Conservation (phyloP, 345 rosid species). For the Raphanus sativus region DNA sequence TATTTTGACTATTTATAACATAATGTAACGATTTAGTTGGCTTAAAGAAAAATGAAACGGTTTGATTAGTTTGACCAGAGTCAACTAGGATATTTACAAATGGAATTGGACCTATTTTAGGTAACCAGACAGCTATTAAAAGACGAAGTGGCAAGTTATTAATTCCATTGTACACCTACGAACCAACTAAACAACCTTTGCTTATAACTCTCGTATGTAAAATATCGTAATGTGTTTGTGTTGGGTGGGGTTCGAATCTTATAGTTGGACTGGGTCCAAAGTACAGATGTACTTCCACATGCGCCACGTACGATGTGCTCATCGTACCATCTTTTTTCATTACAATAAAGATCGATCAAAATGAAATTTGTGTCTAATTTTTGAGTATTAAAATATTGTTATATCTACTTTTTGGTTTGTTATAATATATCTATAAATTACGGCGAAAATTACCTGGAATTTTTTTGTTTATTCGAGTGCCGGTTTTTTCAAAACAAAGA, state of each 20-base stretch:
- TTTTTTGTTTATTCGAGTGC: background rate
- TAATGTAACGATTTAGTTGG: slow-evolving; percentile 10
- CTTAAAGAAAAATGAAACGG: background rate
- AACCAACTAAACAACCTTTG: slow-evolving; percentile 25
- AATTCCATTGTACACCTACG: slow-evolving; percentile 18
- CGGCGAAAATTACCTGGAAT: background rate
- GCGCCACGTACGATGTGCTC: slow-evolving; percentile 35
- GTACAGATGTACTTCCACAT: slow-evolving; percentile 39
- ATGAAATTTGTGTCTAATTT: background rate
- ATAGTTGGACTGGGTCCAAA: slow-evolving; percentile 36
- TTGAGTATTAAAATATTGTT: background rate
- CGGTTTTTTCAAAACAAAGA: background rate
- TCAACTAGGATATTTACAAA: slow-evolving; percentile 8
- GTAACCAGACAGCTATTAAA: slow-evolving; percentile 16
- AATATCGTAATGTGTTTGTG: no score
- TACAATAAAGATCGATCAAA: background rate
- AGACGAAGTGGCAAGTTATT: slow-evolving; percentile 9
- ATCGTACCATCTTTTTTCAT: slow-evolving; percentile 6
- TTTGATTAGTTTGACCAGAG: slow-evolving; percentile 16
- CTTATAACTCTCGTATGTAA: background rate
- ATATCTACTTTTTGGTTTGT: background rate
- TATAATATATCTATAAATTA: background rate
- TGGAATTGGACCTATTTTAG: slow-evolving; percentile 16
- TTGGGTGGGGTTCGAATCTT: slow-evolving; percentile 18
- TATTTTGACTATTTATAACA: background rate